These are phyloP conservation scores for Penicillium lagena DNA, from an alignment of 495 filamentous ascomycete species.

Conservation along the genomic window DNA sequence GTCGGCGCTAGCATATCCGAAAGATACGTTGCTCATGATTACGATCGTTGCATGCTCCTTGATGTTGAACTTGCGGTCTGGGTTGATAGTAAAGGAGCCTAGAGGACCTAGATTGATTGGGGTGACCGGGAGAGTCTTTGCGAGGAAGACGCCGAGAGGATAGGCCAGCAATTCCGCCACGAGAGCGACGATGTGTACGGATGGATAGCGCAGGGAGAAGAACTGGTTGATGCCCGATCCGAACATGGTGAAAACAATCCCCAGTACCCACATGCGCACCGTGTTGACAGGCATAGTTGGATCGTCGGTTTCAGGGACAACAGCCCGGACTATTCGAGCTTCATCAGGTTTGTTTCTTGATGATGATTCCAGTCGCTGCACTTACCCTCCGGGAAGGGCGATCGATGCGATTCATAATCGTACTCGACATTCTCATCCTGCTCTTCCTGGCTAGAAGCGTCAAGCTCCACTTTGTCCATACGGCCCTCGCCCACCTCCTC, in stretches of 20 bases:
- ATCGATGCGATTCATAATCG: constrained; percentile 28
- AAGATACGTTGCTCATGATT: constrained; percentile 84
- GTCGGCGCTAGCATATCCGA: constrained; percentile 52
- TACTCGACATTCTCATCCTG: constrained; percentile 25
- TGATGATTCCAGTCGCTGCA: neutral
- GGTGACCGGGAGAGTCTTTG: constrained; percentile 37
- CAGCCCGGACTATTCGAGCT: constrained; percentile 18
- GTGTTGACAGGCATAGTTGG: constrained; percentile 33
- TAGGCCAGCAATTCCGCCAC: constrained; percentile 62
- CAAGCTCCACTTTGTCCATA: constrained; percentile 23
- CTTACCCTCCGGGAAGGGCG: constrained; percentile 30
- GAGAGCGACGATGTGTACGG: constrained; percentile 65
- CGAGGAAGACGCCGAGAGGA: constrained; percentile 43
- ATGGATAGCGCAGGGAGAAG: constrained; percentile 81
- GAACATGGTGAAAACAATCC: constrained; percentile 70
- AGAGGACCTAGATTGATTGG: constrained; percentile 38
- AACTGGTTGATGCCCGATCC: constrained; percentile 82
- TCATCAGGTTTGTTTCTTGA: too few species aligned
- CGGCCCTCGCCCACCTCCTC: constrained; percentile 22
- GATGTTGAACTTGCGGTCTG: constrained; percentile 62
- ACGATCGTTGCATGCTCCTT: constrained; percentile 85
- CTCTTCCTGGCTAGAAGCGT: constrained; percentile 11
- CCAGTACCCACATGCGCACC: constrained; percentile 78
- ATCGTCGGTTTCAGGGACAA: constrained; percentile 38
- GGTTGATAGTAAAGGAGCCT: constrained; percentile 47